Evolutionary conservation across 2,329 filamentous ascomycete species (phyloP), one percentile per base, ranked within the genome.

Genomic region (Penicillium sp.): DNA sequence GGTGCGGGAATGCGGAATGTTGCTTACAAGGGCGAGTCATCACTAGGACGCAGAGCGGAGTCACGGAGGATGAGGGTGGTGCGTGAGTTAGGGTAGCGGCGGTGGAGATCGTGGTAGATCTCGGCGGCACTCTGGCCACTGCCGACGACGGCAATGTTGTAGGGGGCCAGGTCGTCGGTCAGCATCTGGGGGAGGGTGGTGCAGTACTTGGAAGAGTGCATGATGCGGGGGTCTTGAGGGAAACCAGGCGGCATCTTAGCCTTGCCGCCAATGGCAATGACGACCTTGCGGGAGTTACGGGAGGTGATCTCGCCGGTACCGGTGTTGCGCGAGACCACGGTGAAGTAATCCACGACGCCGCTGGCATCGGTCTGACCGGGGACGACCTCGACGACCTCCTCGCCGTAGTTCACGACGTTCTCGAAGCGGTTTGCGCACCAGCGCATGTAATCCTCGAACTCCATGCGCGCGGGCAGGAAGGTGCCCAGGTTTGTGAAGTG

Each of bases 391-490:
- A 90, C 69, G 3, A 94, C 92, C 71, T 95, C 88, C 64, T 88
- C 86, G 56, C 84, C 83, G 70, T 97, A 97, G 45, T 81, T 81
- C 45, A 95, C 89, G 41, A 88, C 76, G 58, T 86, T 74, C 46
- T 82, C 83, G 67, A 97, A 97, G 69, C 87, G 87, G 56, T 83
- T 79, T 11, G 93, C 89, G 70, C 91, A 96, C 93, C 93, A 97
- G 57, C 88, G 84, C 74, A 97, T 87, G 75, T 97, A 97, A 74
- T 96, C 92, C 72, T 97, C 92, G 68, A 95, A 97, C 76, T 97
- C 93, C 57, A 88, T 80, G 24, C 93, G 85, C 29, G 90, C 86
- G 0, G 93, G 93, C 31, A 95, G 76, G 77, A 97, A 97, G 0
- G 93, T 97, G 66, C 85, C 83, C 45, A 97, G 77, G 75, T 97